Conservation (phyloP, 2,329 filamentous ascomycete species). For the Chrysoporthe austroafricana region DNA sequence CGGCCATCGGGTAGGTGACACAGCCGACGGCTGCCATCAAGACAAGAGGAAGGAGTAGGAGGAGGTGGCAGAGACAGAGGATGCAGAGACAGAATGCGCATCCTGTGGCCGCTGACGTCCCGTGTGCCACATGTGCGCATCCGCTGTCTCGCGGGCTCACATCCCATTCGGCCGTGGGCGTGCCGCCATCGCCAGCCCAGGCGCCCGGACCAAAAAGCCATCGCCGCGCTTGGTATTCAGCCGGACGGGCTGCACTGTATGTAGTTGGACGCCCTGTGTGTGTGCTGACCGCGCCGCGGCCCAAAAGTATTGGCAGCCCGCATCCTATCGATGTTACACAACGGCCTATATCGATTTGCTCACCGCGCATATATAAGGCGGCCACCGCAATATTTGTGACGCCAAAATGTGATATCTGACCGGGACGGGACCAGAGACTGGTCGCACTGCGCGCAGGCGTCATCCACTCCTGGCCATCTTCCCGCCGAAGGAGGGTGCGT, state of each 20-base stretch:
- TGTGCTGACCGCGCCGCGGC: background rate
- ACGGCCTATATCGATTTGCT: constrained; percentile 15
- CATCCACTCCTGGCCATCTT: constrained; percentile 16
- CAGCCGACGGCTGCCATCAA: background rate
- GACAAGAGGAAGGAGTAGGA: too few species aligned
- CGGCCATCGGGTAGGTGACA: constrained; percentile 12
- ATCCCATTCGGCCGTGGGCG: constrained; percentile 25
- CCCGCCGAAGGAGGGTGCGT: constrained; percentile 4
- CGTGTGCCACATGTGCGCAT: constrained; percentile 4
- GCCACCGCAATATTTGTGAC: constrained; percentile 9
- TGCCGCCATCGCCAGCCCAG: background rate
- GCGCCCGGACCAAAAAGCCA: background rate
- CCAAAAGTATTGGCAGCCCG: background rate
- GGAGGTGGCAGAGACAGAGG: background rate
- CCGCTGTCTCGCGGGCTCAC: constrained; percentile 18
- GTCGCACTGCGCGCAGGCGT: constrained; percentile 14
- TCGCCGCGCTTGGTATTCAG: background rate
- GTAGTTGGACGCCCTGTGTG: constrained; percentile 3
- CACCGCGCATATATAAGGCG: constrained; percentile 21
- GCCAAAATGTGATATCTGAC: constrained; percentile 28
- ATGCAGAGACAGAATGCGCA: constrained; percentile 7
- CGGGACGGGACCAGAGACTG: constrained; percentile 12
- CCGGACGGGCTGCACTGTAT: background rate
- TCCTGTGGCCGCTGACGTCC: constrained; percentile 4
- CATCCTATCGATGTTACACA: background rate